Conservation (phyloP, 768 basidiomycete genomes). For the Podaxis mareebaensis region DNA sequence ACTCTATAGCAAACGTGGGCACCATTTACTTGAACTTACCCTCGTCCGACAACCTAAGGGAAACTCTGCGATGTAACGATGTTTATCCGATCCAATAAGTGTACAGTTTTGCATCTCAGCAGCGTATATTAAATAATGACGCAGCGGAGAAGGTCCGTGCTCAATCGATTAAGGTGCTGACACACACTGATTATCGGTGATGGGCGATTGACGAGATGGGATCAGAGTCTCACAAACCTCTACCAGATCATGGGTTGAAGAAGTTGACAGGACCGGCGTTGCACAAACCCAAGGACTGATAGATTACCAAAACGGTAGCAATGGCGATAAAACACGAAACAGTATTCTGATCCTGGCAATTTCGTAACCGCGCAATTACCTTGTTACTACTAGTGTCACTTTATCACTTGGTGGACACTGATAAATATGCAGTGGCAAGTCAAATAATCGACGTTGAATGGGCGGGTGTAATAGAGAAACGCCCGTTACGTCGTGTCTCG, state of each 20-base stretch:
- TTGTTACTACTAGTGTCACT: background rate
- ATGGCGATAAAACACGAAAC: background rate
- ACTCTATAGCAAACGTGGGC: background rate
- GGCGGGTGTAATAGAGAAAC: background rate
- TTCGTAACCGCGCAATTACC: background rate
- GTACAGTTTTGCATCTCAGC: background rate
- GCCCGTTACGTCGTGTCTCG: background rate
- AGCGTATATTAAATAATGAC: background rate
- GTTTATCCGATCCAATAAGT: constrained; percentile 4
- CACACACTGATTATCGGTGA: background rate
- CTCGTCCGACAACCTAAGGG: background rate
- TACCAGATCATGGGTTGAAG: background rate
- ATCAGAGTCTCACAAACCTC: background rate
- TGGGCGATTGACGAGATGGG: background rate
- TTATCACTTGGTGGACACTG: background rate
- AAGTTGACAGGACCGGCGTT: constrained; percentile 1
- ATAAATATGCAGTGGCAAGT: background rate
- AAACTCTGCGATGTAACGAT: background rate
- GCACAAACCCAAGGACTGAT: background rate
- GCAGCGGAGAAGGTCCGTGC: background rate
- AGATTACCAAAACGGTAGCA: background rate
- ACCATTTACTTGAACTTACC: background rate
- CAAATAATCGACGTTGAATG: background rate
- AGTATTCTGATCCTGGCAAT: background rate
- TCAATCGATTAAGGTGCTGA: background rate